Percentiles rank a stretch among this genome's conserved stretches.
Evolutionary conservation across 2,329 filamentous ascomycete genomes (phyloP).

Genomic region (Colletotrichum godetiae): DNA sequence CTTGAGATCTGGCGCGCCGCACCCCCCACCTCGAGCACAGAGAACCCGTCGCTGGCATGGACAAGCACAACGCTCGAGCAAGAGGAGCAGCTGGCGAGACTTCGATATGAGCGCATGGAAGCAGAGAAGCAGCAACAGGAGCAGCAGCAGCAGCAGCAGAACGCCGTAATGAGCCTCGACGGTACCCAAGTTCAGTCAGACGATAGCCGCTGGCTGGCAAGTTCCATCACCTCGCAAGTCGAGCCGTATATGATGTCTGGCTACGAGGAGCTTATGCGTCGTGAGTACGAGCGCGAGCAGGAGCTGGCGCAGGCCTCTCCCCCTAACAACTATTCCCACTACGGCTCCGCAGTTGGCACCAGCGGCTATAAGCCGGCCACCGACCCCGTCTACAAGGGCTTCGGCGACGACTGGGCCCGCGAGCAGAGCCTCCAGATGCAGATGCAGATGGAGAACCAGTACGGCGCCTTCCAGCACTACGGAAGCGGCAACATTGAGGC

Average conservation of each 20-base stretch:
- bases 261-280: conserved; percentile 76
- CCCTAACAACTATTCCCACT: conserved; percentile 57
- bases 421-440: conserved; percentile 61
- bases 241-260: conserved; percentile 90
- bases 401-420: conserved; percentile 42
- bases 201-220: conserved; percentile 63
- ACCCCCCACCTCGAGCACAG: conserved; percentile 70
- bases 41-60: conserved; percentile 65
- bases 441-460: conserved; percentile 75
- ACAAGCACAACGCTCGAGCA: conserved; percentile 65
- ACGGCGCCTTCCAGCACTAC: conserved; percentile 69
- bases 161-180: conserved; percentile 63
- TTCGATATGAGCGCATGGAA: conserved; percentile 67
- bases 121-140: conserved; percentile 53
- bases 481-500: conserved; percentile 58
- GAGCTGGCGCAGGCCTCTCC: conserved; percentile 44
- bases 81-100: conserved; percentile 67
- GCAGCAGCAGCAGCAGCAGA: conserved; percentile 44
- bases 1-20: conserved; percentile 89
- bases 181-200: conserved; percentile 62
- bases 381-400: conserved; percentile 74
- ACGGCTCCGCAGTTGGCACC: conserved; percentile 52
- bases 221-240: conserved; percentile 55
- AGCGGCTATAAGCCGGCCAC: conserved; percentile 53
- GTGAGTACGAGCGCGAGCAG: conserved; percentile 65